A percentile compares a stretch with the other conserved stretches of the same genome.
phyloP scores from a whole-genome alignment of 257 asterid species.

The Perilla frutescens region DNA sequence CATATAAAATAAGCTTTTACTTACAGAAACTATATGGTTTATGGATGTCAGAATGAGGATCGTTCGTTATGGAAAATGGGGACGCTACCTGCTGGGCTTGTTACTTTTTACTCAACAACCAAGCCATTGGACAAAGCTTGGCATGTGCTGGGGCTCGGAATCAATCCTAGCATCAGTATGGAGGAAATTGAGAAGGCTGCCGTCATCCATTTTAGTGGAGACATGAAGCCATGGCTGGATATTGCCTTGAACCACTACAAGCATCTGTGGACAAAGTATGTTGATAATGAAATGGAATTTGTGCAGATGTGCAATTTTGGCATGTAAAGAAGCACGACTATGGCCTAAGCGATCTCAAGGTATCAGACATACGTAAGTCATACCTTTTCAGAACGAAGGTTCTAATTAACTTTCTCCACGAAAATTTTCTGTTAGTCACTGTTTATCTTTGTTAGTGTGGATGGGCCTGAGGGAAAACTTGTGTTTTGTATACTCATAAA shows the following conservation, averaged over 20 bases:
- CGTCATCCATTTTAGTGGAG: slow-evolving; percentile 92
- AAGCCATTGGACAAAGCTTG: slow-evolving; percentile 90
- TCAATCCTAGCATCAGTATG: slow-evolving; percentile 92
- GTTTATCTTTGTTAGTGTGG: slow-evolving; percentile 34
- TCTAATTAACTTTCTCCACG: slow-evolving; percentile 38
- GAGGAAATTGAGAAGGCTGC: slow-evolving; percentile 94
- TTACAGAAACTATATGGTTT: slow-evolving; percentile 15
- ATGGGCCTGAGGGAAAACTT: slow-evolving; percentile 25
- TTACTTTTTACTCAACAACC: slow-evolving; percentile 80
- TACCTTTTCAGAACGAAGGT: slow-evolving; percentile 51
- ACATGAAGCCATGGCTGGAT: slow-evolving; percentile 99
- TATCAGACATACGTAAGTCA: slow-evolving; percentile 34
- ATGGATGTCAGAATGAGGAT: slow-evolving; percentile 71
- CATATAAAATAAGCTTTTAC: not conserved
- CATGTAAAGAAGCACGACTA: slow-evolving; percentile 53
- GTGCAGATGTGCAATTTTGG: slow-evolving; percentile 99
- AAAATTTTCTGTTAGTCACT: slow-evolving; percentile 42
- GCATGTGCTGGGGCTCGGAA: slow-evolving; percentile 93
- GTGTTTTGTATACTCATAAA: slow-evolving; percentile 36
- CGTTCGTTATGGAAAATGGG: slow-evolving; percentile 82
- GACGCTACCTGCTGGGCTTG: slow-evolving; percentile 84
- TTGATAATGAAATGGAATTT: slow-evolving; percentile 88
- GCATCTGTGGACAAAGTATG: slow-evolving; percentile 92
- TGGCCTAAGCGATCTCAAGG: slow-evolving; percentile 35
- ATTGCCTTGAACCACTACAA: slow-evolving; percentile 93